Conservation (phyloP, 306 rosid species). For the Corylus americana region DNA sequence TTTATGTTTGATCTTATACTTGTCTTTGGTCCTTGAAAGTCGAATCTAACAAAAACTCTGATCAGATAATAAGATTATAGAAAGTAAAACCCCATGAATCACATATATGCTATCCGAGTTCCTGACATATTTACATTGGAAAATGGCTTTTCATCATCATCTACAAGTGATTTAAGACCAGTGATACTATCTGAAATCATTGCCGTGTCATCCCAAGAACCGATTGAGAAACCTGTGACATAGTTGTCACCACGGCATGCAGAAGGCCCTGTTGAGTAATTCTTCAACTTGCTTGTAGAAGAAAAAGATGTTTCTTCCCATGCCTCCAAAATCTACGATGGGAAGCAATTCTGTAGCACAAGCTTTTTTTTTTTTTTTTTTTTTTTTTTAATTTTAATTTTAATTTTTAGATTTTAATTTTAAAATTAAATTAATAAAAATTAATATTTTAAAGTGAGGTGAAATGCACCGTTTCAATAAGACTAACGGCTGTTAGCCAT, state of each 20-base stretch:
- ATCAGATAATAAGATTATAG: slow-evolving; percentile 14
- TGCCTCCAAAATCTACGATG: slow-evolving; percentile 30
- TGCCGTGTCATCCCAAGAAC: slow-evolving; percentile 76
- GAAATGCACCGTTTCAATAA: too few relatives aligned
- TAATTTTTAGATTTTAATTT: too few relatives aligned
- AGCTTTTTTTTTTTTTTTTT: too few relatives aligned
- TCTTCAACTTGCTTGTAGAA: slow-evolving; percentile 54
- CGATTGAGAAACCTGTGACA: slow-evolving; percentile 39
- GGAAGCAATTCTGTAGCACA: too few relatives aligned
- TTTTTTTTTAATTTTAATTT: too few relatives aligned
- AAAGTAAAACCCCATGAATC: slow-evolving; percentile 16
- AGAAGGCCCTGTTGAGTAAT: slow-evolving; percentile 44
- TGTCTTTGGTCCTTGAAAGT: too few relatives aligned
- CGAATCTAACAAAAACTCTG: not conserved
- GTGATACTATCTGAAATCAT: slow-evolving; percentile 45
- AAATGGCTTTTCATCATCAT: slow-evolving; percentile 52
- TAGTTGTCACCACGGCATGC: slow-evolving; percentile 35
- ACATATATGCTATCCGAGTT: slow-evolving; percentile 48
- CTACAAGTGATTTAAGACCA: slow-evolving; percentile 46
- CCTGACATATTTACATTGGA: slow-evolving; percentile 46
- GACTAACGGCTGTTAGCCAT: too few relatives aligned
- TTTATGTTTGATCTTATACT: too few relatives aligned
- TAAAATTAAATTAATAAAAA: too few relatives aligned
- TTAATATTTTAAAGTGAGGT: too few relatives aligned
- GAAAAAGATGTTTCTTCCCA: slow-evolving; percentile 57